These are phyloP conservation scores for Draba incana DNA, from an alignment of 345 rosid species.

Conservation along the genomic window DNA sequence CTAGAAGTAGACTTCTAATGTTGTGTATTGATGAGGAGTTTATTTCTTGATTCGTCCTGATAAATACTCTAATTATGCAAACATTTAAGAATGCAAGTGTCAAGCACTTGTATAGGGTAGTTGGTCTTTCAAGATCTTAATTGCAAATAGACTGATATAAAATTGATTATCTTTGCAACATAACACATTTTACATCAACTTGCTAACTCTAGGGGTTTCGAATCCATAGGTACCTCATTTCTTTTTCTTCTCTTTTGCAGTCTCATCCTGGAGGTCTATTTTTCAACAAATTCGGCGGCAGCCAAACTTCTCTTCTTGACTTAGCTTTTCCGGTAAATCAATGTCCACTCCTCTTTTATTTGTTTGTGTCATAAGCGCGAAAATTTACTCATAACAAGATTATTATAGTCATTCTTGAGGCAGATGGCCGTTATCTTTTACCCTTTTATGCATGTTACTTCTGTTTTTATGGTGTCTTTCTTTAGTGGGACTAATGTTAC, in stretches of 20 bases:
- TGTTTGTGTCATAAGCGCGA: constrained; percentile 14
- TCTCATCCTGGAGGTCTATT: constrained; percentile 87
- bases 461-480: constrained; percentile 5
- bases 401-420: constrained; percentile 17
- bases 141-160: constrained; percentile 4
- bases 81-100: background rate
- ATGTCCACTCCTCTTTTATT: constrained; percentile 4
- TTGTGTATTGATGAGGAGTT: background rate
- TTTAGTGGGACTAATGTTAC: constrained; percentile 12
- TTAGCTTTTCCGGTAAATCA: constrained; percentile 77
- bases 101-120: constrained; percentile 5
- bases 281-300: constrained; percentile 84
- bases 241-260: constrained; percentile 54
- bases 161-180: background rate
- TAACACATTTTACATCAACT: constrained; percentile 4
- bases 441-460: background rate
- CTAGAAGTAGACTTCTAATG: constrained; percentile 3
- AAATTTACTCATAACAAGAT: constrained; percentile 6
- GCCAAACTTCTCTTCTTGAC: constrained; percentile 85
- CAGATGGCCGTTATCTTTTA: background rate
- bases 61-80: background rate
- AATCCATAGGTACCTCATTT: constrained; percentile 4
- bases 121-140: constrained; percentile 12
- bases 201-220: constrained; percentile 2
- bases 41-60: constrained; percentile 19